Base-by-base conservation (phyloP, 345 rosid genomes). In the Cardamine occulta region DNA sequence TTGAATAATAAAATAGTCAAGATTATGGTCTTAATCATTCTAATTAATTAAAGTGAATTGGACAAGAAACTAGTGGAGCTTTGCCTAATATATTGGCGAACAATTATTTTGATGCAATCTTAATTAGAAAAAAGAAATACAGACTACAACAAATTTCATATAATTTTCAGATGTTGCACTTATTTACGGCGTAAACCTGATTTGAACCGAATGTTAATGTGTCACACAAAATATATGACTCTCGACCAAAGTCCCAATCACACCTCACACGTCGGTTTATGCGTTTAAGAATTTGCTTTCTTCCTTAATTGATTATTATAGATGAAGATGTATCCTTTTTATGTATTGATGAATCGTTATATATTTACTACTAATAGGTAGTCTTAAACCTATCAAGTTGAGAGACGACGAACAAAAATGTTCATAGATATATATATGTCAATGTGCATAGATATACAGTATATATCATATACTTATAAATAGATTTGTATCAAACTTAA, bases 1-100 rank as follows among this genome's bases (percentile, higher is more conserved):
- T 64, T 11, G 59, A 44, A 23, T 7, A 32, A 63, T 24, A 53
- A 5, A 5, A 42, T 31, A 63, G 60, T 55, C 59, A 63, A 70
- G 35, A 24, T 70, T 70, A 63, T 63, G 75, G 60, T 75, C 44
- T 47, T 35, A 70, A 71, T 57, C 10, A 66, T 17, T 77, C 74
- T 55, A 63, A 14, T 53, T 53, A 61, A 53, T 49, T 63, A 34
- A 65, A 77, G 37, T 70, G 54, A 47, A 77, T 44, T 70, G 53
- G 47, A 55, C 44, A 63, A 34, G 7, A 70, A 34, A 26, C 26
- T 47, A 71, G 47, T 77, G 62, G 72, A 17, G 51, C 11, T 71
- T 64, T 70, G 67, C 76, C 72, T 57, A 64, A 56, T 55, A 63
- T 31, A 37, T 55, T 32, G n/a, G 64, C 26, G 49, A 55, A 61